These are phyloP conservation scores for Chrysosporium keratinophilum DNA, from an alignment of 2,329 filamentous ascomycete species.

Conservation along the genomic window DNA sequence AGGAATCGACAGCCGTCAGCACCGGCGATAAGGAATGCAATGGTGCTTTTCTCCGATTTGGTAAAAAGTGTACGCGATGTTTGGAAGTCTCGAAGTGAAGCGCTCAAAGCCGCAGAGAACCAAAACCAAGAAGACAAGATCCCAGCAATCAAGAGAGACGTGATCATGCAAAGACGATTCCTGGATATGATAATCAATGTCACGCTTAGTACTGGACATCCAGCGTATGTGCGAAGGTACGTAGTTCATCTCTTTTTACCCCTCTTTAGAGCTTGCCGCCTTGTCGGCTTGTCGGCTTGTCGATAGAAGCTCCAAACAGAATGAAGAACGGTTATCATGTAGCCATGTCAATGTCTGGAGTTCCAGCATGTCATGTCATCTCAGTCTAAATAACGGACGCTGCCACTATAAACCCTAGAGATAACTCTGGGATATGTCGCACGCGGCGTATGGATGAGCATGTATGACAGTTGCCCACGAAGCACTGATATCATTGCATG, in stretches of 20 bases:
- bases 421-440: not conserved
- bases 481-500: not conserved
- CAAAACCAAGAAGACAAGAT: constrained; percentile 46
- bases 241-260: constrained; percentile 20
- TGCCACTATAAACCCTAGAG: constrained; percentile 10
- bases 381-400: constrained; percentile 25
- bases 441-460: constrained; percentile 3
- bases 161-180: constrained; percentile 47
- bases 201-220: constrained; percentile 37
- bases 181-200: constrained; percentile 43
- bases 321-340: constrained; percentile 29
- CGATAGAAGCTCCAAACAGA: constrained; percentile 28
- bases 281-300: constrained; percentile 18
- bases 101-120: constrained; percentile 49
- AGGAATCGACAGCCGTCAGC: constrained; percentile 41
- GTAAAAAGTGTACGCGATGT: constrained; percentile 50
- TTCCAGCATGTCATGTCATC: constrained; percentile 18
- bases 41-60: constrained; percentile 50
- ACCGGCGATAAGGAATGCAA: constrained; percentile 45
- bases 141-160: constrained; percentile 45
- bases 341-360: constrained; percentile 26
- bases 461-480: constrained; percentile 2
- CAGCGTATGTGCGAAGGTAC: constrained; percentile 42
- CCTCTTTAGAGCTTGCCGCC: constrained; percentile 14
- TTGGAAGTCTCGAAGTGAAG: constrained; percentile 50